Base-by-base conservation (phyloP, 179 eudicot genomes). In the Pouteria campechiana region DNA sequence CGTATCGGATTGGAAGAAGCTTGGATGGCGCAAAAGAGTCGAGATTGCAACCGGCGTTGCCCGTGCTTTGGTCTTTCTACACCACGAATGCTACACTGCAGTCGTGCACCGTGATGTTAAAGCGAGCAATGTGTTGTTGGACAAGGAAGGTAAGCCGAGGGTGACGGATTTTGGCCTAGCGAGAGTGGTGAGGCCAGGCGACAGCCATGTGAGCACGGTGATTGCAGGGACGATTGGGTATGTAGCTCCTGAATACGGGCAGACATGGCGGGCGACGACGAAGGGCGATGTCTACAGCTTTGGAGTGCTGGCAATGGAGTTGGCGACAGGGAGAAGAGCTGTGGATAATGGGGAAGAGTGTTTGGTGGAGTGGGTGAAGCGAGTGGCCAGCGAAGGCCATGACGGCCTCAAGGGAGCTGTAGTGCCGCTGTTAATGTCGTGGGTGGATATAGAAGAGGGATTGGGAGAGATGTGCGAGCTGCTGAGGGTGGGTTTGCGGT, bases 281-380 rank as follows among this genome's bases (percentile, higher is more conserved):
- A 87, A 92, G 41, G 99, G 99, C 0, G 99, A 92, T 46, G 96
- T 92, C 4, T 92, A 92, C 37, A 92, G 99, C 73, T 92, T 64
- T 12, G 99, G 99, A 6, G 96, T 92, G 16, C 42, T 92, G 30
- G 65, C 63, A 14, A 79, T 92, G 96, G 99, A 92, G 69, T 68
- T 92, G 3, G 93, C 96, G 1, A 92, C 96, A 0, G 94, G 79
- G 32, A 76, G 96, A 48, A 75, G 92, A 27, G 98, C 96, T 0
- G 75, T 85, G 27, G 89, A 76, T 41, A 94, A 73, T 12, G 80
- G 71, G 13, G 97, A 78, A 41, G 98, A 90, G 67, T 86, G 94
- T 25, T 48, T 90, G 50, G 80, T 90, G 14, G 98, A 90, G 50
- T 79, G 94, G 80, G 84, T 74, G 0, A 70, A 81, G 39, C 50